Base-by-base conservation (phyloP, 2,329 filamentous ascomycete species). In the Fusarium proliferatum region DNA sequence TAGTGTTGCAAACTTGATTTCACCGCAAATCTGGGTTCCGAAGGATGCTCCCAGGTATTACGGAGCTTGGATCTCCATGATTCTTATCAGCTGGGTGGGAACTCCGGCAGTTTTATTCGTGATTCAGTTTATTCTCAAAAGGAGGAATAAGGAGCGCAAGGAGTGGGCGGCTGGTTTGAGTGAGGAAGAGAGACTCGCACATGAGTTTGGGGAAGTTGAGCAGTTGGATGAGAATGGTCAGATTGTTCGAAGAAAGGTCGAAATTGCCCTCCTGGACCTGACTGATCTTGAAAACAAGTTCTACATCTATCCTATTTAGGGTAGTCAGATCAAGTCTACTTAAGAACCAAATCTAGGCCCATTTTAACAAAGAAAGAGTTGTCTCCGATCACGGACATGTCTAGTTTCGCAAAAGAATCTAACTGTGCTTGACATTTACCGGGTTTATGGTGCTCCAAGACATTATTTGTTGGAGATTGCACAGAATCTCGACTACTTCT, bases 251-350 rank as follows among this genome's bases (percentile, higher is more conserved):
- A 74, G 71, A 15, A 79, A 81, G 65, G 82, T 82, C 9, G 80
- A 83, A 30, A 69, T 84, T 39, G 77, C 82, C 1, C 60, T 83
- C 38, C n/a, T 83, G 64, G 80, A 84, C 48, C 61, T 84, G 51
- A 84, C 82, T 4, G 83, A 84, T 57, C 33, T 83, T 52, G 80
- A 84, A 61, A 84, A 84, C 55, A 80, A 77, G 33, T 80, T 78
- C 60, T 84, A 84, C 30, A 79, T 84, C 10, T 84, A 84, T 57
- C 74, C 71, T 11, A 63, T 76, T 6, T 76, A 71, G 38, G 7
- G 8, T 30, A 48, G 15, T 1, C 4, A 6, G 5, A 43, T 4
- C 7, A 6, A 17, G 13, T 8, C 7, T 38, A 2, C 0, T 52
- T 6, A 9, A 28, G 23, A 38, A 8, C 6, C 21, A 16, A n/a